Base-by-base conservation (phyloP, 2,329 filamentous ascomycete species). In the Cladophialophora psammophila region DNA sequence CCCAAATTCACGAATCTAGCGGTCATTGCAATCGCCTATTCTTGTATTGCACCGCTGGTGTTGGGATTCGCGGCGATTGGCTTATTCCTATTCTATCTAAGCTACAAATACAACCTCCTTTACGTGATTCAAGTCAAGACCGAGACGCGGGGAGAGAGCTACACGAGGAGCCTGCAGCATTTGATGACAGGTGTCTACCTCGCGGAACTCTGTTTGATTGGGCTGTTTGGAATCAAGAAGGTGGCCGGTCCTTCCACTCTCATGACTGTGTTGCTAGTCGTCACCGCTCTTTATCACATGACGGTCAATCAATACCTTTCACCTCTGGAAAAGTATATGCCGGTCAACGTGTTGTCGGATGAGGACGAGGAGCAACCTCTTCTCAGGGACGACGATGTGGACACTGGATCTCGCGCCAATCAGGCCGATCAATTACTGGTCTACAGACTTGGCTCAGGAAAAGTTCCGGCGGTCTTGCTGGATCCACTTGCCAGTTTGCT, bases 41-140 rank as follows among this genome's bases (percentile, higher is more conserved):
- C 93, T 1, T 91, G 90, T 72, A 95, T 97, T 73, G 92, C 93
- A 2, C 94, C 94, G 0, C 81, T 97, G 0, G 90, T 97, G 60
- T 84, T 97, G 34, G 87, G 89, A 8, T 97, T 97, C 75, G 92
- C 93, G 4, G 89, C 90, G 0, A 81, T 91, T 10, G 93, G 92
- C 20, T 86, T 97, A 68, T 87, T 85, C 42, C 82, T 95, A 40
- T 93, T 96, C 76, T 96, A 96, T 76, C 81, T 94, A 60, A 91
- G 93, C 38, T 97, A 93, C 83, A 88, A 92, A 36, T 97, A 97
- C 83, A 96, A 97, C 75, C 82, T 97, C 56, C 85, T 97, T 60
- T 97, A 92, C 78, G 93, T 96, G 7, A 91, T 90, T 66, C 90
- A 96, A 76, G 88, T 91, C 10, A 83, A 88, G 67, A 87, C 96